Evolutionary conservation across 2,329 filamentous ascomycete genomes (phyloP), one percentile per base, ranked within the genome.

Genomic region (Pleochaeta shiraiana): DNA sequence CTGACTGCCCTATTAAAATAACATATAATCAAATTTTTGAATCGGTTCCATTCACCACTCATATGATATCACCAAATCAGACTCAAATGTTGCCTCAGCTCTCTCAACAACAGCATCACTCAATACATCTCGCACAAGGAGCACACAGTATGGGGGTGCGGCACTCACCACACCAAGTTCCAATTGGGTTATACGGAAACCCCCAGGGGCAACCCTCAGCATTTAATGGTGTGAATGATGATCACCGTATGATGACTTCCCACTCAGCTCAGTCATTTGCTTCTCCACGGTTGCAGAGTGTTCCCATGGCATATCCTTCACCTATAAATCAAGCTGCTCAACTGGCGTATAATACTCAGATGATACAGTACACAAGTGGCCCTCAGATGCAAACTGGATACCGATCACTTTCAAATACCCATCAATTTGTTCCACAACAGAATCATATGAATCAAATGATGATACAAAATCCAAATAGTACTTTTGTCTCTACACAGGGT

Each of bases 11-110:
- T 1, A 83, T 80, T 1, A 85, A 84, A 79, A 70, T 83, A 70
- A 88, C 83, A 0, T 95, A 91, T 73, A 81, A 83, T 63, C 83
- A 92, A 70, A 83, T 88, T 71, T 93, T 96, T 74, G 89, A 95
- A 69, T 80, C 82, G 61, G 75, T 83, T 69, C 77, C 83, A 63
- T 77, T 82, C 70, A 76, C 79, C 53, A 75, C 78, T 66, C 75
- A 70, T 64, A 77, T 85, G 0, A 78, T 86, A 61, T 82, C 85
- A 21, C 85, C 87, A 3, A 86, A 84, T 67, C 82, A 83, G 14
- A 76, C 83, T 43, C 85, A 88, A 71, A 82, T 83, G 21, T 82
- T 86, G 66, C 84, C 86, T 4, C 86, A 87, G 66, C 79, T 90
- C 68, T 80, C 88, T 39, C 90, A 93, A 70, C 88, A 91, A 69